Percentiles rank a stretch among this genome's conserved stretches.
Evolutionary conservation across 2,329 filamentous ascomycete species (phyloP).

Genomic region (Paraphoma sp.): DNA sequence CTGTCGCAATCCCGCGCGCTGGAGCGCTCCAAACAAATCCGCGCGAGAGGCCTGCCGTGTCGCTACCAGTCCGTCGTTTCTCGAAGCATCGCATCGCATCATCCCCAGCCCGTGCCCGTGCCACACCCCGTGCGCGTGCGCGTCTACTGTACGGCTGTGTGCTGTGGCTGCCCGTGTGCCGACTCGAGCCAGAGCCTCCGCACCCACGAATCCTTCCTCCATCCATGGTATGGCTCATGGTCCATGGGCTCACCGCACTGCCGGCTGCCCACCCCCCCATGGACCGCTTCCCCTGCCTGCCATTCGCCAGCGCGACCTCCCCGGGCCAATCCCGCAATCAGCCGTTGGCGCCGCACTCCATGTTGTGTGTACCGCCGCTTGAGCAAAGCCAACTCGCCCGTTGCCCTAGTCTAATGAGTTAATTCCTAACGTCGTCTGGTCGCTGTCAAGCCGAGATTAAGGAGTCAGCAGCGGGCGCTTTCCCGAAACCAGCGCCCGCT

Average conservation of each 20-base stretch:
- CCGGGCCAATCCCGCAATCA: constrained; percentile 42
- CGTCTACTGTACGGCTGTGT: too few relatives aligned
- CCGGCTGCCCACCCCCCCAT: too few relatives aligned
- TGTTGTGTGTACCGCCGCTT: constrained; percentile 24
- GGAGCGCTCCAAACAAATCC: constrained; percentile 15
- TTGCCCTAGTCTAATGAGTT: constrained; percentile 30
- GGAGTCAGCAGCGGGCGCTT: constrained; percentile 40
- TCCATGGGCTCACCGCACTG: constrained; percentile 25
- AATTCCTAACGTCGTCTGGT: constrained; percentile 24
- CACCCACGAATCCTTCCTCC: constrained; percentile 9
- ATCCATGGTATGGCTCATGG: too few relatives aligned
- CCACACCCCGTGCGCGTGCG: constrained; percentile 27
- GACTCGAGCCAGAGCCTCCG: background rate
- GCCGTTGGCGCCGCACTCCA: constrained; percentile 35
- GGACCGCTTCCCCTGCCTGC: constrained; percentile 39
- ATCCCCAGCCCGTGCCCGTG: too few relatives aligned
- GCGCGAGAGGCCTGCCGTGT: constrained; percentile 19
- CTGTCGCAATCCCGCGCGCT: constrained; percentile 32
- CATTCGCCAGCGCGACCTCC: constrained; percentile 23
- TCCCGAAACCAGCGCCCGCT: constrained; percentile 24
- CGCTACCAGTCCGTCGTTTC: constrained; percentile 40
- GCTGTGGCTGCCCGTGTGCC: constrained; percentile 26
- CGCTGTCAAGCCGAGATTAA: constrained; percentile 47
- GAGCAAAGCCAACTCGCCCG: constrained; percentile 31
- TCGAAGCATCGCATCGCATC: constrained; percentile 39